Evolutionary conservation across 1,284 basidiomycete species (phyloP).

Genomic region (Quambalaria eucalypti): DNA sequence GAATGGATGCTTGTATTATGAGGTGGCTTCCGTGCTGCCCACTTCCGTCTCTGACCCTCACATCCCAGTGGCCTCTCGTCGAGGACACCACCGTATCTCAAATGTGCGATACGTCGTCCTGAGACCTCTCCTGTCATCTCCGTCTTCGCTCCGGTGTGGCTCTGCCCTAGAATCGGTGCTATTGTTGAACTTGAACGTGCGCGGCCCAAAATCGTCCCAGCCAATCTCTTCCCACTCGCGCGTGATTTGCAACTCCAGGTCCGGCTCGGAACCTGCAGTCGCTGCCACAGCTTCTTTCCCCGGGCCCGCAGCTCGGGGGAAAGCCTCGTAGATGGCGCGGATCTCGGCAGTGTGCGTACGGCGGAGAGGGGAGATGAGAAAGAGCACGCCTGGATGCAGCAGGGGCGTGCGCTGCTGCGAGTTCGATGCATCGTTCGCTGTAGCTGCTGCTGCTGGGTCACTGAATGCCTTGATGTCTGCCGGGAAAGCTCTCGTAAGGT

Average conservation of each 20-base stretch:
- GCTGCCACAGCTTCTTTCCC: neutral
- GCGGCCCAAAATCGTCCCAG: conserved; percentile 29
- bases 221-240: conserved; percentile 15
- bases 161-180: conserved; percentile 2
- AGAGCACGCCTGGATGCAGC: conserved; percentile 18
- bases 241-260: conserved; percentile 7
- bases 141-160: conserved; percentile 11
- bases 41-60: too few relatives aligned
- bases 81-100: conserved; percentile 20
- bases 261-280: neutral
- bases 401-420: neutral
- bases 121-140: neutral
- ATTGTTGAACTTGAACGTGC: neutral
- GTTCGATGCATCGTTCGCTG: neutral
- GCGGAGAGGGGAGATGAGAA: conserved; percentile 30
- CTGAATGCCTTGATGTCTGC: too few relatives aligned
- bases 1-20: too few relatives aligned
- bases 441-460: too few relatives aligned
- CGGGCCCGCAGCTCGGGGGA: conserved; percentile 1
- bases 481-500: too few relatives aligned
- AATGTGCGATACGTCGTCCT: conserved; percentile 14
- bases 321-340: conserved; percentile 25
- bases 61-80: too few relatives aligned
- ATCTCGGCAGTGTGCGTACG: conserved; percentile 30
- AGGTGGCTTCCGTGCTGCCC: too few relatives aligned